Conservation (phyloP, 129 eudicot genomes). For the Kitagawia praeruptora region DNA sequence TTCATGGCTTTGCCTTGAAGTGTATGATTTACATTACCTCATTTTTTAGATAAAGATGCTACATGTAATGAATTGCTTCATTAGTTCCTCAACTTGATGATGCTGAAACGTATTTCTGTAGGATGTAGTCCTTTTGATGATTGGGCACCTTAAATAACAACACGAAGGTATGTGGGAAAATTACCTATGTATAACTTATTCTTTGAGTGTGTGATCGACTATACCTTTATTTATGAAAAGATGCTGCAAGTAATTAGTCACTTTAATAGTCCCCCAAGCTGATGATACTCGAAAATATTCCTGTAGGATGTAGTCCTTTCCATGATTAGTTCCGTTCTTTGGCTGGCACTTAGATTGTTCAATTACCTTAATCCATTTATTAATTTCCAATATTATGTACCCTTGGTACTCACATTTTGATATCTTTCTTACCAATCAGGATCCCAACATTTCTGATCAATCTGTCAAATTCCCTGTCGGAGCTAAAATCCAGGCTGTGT, state of each 20-base stretch:
- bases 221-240: neutral
- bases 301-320: neutral
- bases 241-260: neutral
- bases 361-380: too few relatives aligned
- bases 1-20: neutral
- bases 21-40: neutral
- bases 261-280: neutral
- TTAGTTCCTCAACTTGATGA: neutral
- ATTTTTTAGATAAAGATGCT: neutral
- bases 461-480: constrained; percentile 61
- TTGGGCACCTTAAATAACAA: neutral
- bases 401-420: neutral
- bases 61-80: neutral
- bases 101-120: neutral
- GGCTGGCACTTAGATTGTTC: neutral
- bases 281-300: neutral
- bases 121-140: neutral
- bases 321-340: neutral
- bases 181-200: neutral
- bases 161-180: neutral
- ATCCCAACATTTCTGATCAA: constrained; percentile 28
- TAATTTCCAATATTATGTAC: neutral
- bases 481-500: constrained; percentile 87
- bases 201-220: neutral
- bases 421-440: constrained; percentile 23